Conservation (phyloP, 2,329 filamentous ascomycete genomes). For the Microdochium nivale region DNA sequence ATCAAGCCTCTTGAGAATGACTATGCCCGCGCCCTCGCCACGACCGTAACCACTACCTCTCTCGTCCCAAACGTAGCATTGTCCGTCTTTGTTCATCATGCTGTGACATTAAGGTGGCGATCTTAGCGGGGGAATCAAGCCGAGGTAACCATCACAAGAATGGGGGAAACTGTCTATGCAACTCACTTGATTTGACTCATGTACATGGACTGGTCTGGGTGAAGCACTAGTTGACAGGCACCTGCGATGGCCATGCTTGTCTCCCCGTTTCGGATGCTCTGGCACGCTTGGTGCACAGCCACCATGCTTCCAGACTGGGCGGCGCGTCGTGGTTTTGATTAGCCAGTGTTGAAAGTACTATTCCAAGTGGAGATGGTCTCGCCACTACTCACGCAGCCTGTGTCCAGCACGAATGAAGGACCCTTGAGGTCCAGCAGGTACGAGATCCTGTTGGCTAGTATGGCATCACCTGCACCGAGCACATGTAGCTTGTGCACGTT, state of each 20-base stretch:
- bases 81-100: background rate
- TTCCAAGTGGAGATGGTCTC: background rate
- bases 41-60: background rate
- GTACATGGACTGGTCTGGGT: background rate
- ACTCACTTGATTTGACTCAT: background rate
- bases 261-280: background rate
- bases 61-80: background rate
- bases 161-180: background rate
- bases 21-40: conserved; percentile 5
- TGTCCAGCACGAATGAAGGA: background rate
- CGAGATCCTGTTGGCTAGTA: conserved; percentile 14
- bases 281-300: background rate
- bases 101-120: too few species aligned
- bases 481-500: conserved; percentile 9
- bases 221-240: background rate
- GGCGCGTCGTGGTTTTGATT: too few species aligned
- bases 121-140: background rate
- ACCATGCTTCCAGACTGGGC: background rate
- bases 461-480: conserved; percentile 11
- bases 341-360: background rate
- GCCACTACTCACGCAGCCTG: background rate
- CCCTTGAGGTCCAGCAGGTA: background rate
- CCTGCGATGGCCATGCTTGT: background rate
- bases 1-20: conserved; percentile 6
- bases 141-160: background rate